phyloP scores from a whole-genome alignment of 106 monocot species.

The Apostasia ramifera region DNA sequence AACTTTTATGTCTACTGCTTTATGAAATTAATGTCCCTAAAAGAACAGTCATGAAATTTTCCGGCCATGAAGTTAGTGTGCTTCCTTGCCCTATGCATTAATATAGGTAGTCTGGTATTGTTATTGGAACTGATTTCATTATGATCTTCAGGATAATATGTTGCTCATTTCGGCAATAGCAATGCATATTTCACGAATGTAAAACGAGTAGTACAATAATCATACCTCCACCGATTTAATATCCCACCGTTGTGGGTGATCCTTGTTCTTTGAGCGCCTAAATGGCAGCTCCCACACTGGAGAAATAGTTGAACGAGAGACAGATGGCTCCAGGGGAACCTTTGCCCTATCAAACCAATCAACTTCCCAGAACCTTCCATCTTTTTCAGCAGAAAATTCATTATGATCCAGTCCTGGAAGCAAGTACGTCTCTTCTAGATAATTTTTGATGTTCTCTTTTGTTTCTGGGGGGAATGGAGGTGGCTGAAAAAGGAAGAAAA shows the following conservation, averaged over 20 bases:
- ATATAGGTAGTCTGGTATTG: too few relatives aligned
- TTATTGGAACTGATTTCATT: too few relatives aligned
- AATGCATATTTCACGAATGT: neutral
- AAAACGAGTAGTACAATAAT: neutral
- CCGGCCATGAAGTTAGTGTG: too few relatives aligned
- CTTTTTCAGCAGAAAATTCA: conserved; percentile 61
- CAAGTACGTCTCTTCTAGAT: conserved; percentile 72
- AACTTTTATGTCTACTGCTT: too few relatives aligned
- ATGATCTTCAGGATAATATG: neutral
- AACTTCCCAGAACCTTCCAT: conserved; percentile 69
- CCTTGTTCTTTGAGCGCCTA: conserved; percentile 30
- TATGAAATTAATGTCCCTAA: too few relatives aligned
- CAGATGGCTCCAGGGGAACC: conserved; percentile 62
- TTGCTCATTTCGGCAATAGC: neutral
- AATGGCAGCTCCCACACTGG: conserved; percentile 84
- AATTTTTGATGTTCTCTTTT: conserved; percentile 39
- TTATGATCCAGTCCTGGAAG: conserved; percentile 53
- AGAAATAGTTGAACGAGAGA: conserved; percentile 36
- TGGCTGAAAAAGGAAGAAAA: conserved; percentile 33
- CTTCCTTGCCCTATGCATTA: too few relatives aligned
- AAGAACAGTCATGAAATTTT: too few relatives aligned
- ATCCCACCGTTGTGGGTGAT: conserved; percentile 25
- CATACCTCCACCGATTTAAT: conserved; percentile 41
- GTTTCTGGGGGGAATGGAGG: conserved; percentile 80
- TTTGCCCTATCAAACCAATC: conserved; percentile 80